phyloP scores from a whole-genome alignment of 1,139 yeast species.

The Candida albicans region DNA sequence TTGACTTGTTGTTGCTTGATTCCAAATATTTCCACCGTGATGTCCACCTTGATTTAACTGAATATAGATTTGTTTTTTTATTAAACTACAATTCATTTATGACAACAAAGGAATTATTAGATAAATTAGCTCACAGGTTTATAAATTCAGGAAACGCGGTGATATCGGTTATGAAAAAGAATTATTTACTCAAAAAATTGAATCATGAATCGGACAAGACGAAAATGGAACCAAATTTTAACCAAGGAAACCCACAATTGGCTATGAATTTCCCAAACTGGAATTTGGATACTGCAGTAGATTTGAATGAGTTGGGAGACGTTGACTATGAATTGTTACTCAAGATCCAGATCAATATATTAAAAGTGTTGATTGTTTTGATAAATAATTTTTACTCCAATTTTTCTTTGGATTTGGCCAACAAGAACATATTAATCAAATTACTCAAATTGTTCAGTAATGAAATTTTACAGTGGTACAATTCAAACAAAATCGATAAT shows the following conservation, averaged over 20 bases:
- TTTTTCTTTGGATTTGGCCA: conserved; percentile 66
- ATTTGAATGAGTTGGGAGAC: conserved; percentile 41
- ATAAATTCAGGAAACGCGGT: conserved; percentile 51
- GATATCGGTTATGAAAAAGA: conserved; percentile 44
- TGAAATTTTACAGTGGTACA: conserved; percentile 74
- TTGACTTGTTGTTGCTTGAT: conserved; percentile 44
- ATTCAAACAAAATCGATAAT: conserved; percentile 44
- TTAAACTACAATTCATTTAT: conserved; percentile 45
- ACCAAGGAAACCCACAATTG: conserved; percentile 6
- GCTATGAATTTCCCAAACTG: conserved; percentile 52
- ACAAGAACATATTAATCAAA: conserved; percentile 63
- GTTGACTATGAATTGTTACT: conserved; percentile 57
- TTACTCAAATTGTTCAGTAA: conserved; percentile 68
- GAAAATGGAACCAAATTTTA: conserved; percentile 7
- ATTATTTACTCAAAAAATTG: conserved; percentile 15
- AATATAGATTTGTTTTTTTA: conserved; percentile 45
- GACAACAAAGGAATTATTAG: conserved; percentile 43
- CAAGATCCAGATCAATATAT: conserved; percentile 77
- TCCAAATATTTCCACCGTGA: conserved; percentile 38
- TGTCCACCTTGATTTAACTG: conserved; percentile 43
- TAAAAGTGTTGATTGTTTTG: conserved; percentile 74
- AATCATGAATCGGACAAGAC: conserved; percentile 2
- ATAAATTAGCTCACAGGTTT: conserved; percentile 44
- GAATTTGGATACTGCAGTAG: conserved; percentile 41
- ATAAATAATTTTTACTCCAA: conserved; percentile 73